These are phyloP conservation scores for Teratosphaeria pseudoeucalypti DNA, from an alignment of 2,329 filamentous ascomycete genomes.

Conservation along the genomic window DNA sequence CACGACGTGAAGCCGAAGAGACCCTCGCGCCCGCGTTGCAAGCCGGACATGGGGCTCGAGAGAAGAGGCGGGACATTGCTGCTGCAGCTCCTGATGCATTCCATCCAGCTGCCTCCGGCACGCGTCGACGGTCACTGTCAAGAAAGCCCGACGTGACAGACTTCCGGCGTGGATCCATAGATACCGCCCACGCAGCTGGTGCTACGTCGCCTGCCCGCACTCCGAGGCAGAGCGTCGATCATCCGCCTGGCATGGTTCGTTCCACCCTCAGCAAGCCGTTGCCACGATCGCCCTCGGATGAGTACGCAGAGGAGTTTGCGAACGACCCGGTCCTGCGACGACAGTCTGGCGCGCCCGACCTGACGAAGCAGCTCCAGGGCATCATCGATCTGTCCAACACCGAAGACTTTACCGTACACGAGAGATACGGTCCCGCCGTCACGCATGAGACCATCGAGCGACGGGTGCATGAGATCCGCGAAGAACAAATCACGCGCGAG, in stretches of 20 bases:
- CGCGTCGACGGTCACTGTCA: neutral
- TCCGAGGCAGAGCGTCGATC: neutral
- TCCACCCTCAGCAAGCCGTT: constrained; percentile 17
- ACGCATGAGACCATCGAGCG: constrained; percentile 40
- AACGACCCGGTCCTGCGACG: neutral
- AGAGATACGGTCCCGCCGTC: constrained; percentile 33
- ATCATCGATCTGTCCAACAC: constrained; percentile 29
- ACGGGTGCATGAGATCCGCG: constrained; percentile 35
- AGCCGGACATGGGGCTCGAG: neutral
- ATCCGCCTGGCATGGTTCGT: neutral
- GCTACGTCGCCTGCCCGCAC: neutral
- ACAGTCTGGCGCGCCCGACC: constrained; percentile 1
- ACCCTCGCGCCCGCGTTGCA: neutral
- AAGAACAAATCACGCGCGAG: constrained; percentile 41
- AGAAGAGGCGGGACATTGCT: neutral
- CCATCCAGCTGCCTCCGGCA: neutral
- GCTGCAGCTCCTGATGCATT: neutral
- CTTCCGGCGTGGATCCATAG: constrained; percentile 1
- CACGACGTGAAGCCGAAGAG: neutral
- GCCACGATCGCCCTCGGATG: constrained; percentile 10
- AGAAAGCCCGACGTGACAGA: constrained; percentile 4
- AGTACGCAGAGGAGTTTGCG: constrained; percentile 2
- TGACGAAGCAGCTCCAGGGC: constrained; percentile 12
- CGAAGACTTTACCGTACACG: constrained; percentile 28
- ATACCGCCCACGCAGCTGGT: neutral